Evolutionary conservation across 148 eudicot species (phyloP).

Genomic region (Polygonum maritimum): DNA sequence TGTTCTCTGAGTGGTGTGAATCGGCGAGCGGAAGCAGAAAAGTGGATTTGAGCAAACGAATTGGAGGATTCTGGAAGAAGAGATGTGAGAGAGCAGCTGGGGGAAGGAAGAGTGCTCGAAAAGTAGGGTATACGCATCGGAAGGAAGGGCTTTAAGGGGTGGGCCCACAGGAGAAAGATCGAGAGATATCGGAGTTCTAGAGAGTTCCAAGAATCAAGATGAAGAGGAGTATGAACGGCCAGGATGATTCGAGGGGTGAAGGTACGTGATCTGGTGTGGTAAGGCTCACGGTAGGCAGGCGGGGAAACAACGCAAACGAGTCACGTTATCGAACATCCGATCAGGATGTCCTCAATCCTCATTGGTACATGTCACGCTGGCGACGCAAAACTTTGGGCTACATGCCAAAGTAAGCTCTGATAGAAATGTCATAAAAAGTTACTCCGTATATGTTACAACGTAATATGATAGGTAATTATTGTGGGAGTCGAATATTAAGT

Average conservation of each 20-base stretch:
- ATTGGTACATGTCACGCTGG: not conserved
- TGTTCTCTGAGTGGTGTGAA: not conserved
- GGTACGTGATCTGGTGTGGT: conserved; percentile 17
- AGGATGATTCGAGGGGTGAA: conserved; percentile 12
- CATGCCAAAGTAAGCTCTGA: too few species aligned
- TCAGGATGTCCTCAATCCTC: not conserved
- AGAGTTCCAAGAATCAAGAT: conserved; percentile 18
- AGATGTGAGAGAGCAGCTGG: not conserved
- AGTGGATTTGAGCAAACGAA: not conserved
- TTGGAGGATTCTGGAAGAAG: conserved; percentile 11
- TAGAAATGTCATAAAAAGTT: too few species aligned
- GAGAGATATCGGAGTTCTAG: conserved; percentile 20
- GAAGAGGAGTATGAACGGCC: conserved; percentile 1
- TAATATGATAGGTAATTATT: too few species aligned
- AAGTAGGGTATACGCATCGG: not conserved
- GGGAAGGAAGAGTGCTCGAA: not conserved
- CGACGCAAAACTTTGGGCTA: too few species aligned
- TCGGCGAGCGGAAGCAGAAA: conserved; percentile 3
- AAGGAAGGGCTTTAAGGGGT: not conserved
- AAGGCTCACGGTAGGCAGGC: not conserved
- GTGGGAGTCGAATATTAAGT: too few species aligned
- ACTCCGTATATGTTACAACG: too few species aligned
- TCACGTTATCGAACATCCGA: not conserved
- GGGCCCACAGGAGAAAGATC: not conserved
- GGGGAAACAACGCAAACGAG: not conserved